A percentile compares a stretch with the other conserved stretches of the same genome.
Evolutionary conservation across 208 protist species (phyloP).

Genomic region (Trypanosoma caninum): DNA sequence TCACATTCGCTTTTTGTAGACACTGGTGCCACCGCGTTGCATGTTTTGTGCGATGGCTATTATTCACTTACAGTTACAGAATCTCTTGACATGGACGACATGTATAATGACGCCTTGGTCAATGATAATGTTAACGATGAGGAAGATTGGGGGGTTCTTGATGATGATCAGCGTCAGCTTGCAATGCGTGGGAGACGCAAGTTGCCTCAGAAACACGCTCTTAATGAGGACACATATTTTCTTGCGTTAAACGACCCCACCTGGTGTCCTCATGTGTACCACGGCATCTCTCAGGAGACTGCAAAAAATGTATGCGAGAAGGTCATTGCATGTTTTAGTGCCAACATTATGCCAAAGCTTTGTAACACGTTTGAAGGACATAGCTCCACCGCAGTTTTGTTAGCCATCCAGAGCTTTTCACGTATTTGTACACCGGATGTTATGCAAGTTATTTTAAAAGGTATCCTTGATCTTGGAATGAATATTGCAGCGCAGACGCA

Average conservation of each 20-base stretch:
- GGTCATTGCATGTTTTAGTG: slow-evolving; percentile 77
- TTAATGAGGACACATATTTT: slow-evolving; percentile 74
- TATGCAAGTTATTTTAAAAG: slow-evolving; percentile 77
- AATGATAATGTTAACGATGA: slow-evolving; percentile 15
- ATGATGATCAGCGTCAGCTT: slow-evolving; percentile 27
- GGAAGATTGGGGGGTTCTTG: slow-evolving; percentile 18
- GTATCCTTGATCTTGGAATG: slow-evolving; percentile 70
- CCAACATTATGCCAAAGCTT: slow-evolving; percentile 87
- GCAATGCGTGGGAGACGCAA: neutral
- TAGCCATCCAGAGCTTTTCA: slow-evolving; percentile 85
- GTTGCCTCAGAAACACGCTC: slow-evolving; percentile 40
- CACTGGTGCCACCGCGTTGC: slow-evolving; percentile 68
- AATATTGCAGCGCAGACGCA: slow-evolving; percentile 44
- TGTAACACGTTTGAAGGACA: slow-evolving; percentile 82
- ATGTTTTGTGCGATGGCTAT: slow-evolving; percentile 77
- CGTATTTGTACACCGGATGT: slow-evolving; percentile 74
- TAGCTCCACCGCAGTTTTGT: slow-evolving; percentile 73
- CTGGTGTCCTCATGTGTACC: slow-evolving; percentile 76
- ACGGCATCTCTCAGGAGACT: slow-evolving; percentile 69
- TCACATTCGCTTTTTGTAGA: slow-evolving; percentile 50
- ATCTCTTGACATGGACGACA: slow-evolving; percentile 41
- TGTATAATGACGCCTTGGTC: slow-evolving; percentile 12
- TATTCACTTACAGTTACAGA: slow-evolving; percentile 37
- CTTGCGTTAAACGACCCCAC: slow-evolving; percentile 65
- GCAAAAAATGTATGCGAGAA: slow-evolving; percentile 62